Percentiles rank a stretch among this genome's conserved stretches.
Conservation (phyloP, 139 green algal species). For the Limnomonas spitsbergensis region DNA sequence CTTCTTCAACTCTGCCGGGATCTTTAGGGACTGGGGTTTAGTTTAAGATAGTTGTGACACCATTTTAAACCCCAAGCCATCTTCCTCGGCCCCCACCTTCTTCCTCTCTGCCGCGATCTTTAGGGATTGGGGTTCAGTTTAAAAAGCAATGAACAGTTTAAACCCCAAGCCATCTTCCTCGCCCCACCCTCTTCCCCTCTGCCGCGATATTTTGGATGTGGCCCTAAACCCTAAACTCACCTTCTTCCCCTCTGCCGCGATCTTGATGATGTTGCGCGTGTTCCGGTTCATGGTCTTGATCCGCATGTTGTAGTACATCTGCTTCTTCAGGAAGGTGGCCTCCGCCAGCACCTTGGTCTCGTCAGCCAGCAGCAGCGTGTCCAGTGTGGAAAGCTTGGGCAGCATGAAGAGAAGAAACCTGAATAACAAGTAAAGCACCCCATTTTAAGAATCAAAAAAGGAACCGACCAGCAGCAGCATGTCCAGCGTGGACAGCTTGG, state of each 20-base stretch:
- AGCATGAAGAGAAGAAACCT: slow-evolving; percentile 49
- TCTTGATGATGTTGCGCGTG: slow-evolving; percentile 40
- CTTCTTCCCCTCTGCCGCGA: slow-evolving; percentile 39
- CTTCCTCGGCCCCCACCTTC: too few species aligned
- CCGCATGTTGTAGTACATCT: slow-evolving; percentile 89
- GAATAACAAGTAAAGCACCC: slow-evolving; percentile 3
- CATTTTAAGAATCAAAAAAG: not conserved
- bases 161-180: too few species aligned
- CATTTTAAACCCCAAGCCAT: too few species aligned
- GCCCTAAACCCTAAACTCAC: too few species aligned
- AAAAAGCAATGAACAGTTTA: too few species aligned
- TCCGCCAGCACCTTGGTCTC: slow-evolving; percentile 69
- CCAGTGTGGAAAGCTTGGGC: slow-evolving; percentile 52
- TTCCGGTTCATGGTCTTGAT: slow-evolving; percentile 67
- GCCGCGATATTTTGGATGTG: too few species aligned
- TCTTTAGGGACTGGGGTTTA: too few species aligned
- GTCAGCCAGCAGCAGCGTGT: slow-evolving; percentile 62
- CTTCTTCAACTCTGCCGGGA: too few species aligned
- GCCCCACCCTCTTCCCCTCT: too few species aligned
- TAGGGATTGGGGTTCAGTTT: too few species aligned
- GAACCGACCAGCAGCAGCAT: slow-evolving; percentile 48
- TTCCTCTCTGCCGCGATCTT: too few species aligned
- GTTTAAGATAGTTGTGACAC: too few species aligned
- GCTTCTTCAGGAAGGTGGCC: slow-evolving; percentile 78
- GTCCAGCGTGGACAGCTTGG: slow-evolving; percentile 59